Evolutionary conservation across 768 basidiomycete genomes (phyloP).

Genomic region (Imleria badia): DNA sequence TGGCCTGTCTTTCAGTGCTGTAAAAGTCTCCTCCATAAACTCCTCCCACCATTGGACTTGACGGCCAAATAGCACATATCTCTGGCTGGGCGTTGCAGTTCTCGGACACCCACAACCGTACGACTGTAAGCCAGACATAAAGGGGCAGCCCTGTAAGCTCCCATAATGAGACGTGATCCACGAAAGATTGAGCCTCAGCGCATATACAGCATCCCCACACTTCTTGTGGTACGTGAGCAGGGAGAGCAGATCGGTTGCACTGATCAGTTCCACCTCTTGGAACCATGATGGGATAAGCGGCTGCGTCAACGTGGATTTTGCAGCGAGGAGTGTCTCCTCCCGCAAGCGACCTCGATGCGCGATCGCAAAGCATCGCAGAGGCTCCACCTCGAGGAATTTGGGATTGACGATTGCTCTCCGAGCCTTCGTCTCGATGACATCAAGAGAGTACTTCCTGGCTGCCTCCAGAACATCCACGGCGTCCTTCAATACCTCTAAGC

Average conservation of each 20-base stretch:
- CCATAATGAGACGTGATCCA: conserved; percentile 15
- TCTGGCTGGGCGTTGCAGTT: accelerated
- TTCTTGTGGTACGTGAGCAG: conserved; percentile 21
- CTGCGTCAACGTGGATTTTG: conserved; percentile 19
- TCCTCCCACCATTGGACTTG: conserved; percentile 25
- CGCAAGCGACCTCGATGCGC: background rate
- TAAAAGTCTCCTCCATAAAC: conserved; percentile 1
- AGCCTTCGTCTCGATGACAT: background rate
- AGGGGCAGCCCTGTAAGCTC: background rate
- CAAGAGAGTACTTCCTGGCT: background rate
- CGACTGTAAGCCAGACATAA: conserved; percentile 8
- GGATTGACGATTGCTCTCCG: background rate
- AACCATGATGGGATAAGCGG: conserved; percentile 24
- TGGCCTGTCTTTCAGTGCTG: background rate
- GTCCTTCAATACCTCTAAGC: background rate
- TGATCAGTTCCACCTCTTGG: conserved; percentile 28
- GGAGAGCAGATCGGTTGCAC: conserved; percentile 22
- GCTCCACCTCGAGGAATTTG: background rate
- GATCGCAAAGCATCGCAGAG: background rate
- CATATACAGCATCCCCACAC: conserved; percentile 14
- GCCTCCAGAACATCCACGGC: background rate
- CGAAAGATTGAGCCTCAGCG: background rate
- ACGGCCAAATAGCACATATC: too few species aligned
- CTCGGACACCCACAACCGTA: background rate
- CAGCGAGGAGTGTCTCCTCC: background rate